phyloP scores from a whole-genome alignment of 2,329 filamentous ascomycete species.

The Davidsoniella eucalypti region DNA sequence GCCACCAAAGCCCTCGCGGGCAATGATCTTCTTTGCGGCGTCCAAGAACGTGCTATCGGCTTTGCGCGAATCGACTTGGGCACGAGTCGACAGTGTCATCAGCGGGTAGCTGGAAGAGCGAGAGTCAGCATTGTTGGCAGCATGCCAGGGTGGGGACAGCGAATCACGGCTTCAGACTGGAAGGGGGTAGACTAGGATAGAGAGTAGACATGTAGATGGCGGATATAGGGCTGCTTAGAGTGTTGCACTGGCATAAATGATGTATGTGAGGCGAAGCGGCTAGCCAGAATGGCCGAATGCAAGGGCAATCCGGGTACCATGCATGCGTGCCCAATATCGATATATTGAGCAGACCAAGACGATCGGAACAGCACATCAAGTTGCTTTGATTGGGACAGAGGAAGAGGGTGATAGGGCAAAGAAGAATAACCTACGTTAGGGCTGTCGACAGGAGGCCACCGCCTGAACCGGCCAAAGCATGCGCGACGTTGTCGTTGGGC shows the following conservation, averaged over 20 bases:
- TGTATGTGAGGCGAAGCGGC: neutral
- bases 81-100: slow-evolving; percentile 91
- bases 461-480: slow-evolving; percentile 82
- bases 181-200: neutral
- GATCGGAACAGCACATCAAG: neutral
- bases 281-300: neutral
- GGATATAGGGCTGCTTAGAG: neutral
- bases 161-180: neutral
- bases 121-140: no score
- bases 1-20: slow-evolving; percentile 75
- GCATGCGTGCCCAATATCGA: neutral
- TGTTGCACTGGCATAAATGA: neutral
- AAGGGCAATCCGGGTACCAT: neutral
- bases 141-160: no score
- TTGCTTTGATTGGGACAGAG: no score
- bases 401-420: neutral
- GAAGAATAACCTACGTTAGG: slow-evolving; percentile 48
- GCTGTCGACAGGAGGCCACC: slow-evolving; percentile 92
- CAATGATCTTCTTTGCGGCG: slow-evolving; percentile 71
- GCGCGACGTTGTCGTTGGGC: slow-evolving; percentile 91
- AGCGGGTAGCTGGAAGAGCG: slow-evolving; percentile 60
- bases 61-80: slow-evolving; percentile 92
- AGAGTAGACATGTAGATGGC: neutral
- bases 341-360: neutral
- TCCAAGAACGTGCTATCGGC: slow-evolving; percentile 71